Percentiles rank a stretch among this genome's conserved stretches.
These are phyloP conservation scores for Skeletonema costatum DNA, from an alignment of 108 stramenopile species.

Conservation along the genomic window DNA sequence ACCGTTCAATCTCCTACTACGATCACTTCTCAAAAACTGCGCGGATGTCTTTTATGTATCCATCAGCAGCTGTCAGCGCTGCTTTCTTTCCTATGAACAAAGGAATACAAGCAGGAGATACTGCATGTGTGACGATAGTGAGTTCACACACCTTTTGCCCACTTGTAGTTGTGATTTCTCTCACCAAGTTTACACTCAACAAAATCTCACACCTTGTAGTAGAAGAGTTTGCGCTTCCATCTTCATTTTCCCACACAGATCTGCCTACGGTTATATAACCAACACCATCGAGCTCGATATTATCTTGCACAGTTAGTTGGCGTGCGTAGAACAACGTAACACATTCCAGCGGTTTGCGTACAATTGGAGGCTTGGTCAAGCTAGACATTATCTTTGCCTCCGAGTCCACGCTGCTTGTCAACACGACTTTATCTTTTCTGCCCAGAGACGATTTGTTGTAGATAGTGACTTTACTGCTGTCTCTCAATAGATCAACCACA, in stretches of 20 bases:
- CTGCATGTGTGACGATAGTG: conserved; percentile 62
- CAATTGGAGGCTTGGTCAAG: conserved; percentile 50
- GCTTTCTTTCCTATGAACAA: conserved; percentile 55
- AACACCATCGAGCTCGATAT: conserved; percentile 29
- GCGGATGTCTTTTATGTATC: conserved; percentile 66
- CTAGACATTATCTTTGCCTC: conserved; percentile 59
- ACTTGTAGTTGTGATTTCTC: conserved; percentile 29
- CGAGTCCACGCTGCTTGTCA: conserved; percentile 46
- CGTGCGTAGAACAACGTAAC: conserved; percentile 52
- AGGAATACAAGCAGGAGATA: conserved; percentile 55
- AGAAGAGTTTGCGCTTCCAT: conserved; percentile 23
- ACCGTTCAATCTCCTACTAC: too few relatives aligned
- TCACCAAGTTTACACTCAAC: conserved; percentile 55
- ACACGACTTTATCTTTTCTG: conserved; percentile 52
- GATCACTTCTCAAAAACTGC: conserved; percentile 33
- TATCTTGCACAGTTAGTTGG: conserved; percentile 30
- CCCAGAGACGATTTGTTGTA: conserved; percentile 75
- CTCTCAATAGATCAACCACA: conserved; percentile 57
- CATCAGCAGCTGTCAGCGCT: conserved; percentile 54
- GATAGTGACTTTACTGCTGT: conserved; percentile 49
- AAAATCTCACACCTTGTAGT: conserved; percentile 65
- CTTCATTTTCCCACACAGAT: conserved; percentile 58
- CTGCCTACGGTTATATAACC: conserved; percentile 60
- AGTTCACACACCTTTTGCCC: conserved; percentile 48
- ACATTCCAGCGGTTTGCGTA: conserved; percentile 58